Base-by-base conservation (phyloP, 1,284 basidiomycete species). In the Ustilago loliicola region DNA sequence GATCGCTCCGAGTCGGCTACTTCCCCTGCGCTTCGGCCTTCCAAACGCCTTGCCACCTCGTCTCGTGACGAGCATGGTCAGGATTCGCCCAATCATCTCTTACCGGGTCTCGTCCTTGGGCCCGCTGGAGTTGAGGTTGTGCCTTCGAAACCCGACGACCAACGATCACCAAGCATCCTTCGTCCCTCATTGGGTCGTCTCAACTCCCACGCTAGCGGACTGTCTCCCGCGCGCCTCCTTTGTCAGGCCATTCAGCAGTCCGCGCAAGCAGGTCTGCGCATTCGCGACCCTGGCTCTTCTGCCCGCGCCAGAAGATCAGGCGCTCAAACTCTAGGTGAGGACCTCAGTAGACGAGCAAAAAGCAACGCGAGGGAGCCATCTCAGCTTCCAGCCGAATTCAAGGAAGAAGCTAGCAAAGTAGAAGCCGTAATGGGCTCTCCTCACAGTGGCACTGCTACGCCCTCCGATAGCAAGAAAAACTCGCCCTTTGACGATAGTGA, bases 161-260 rank as follows among this genome's bases (percentile, higher is more conserved):
- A 23, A 11, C 51, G 21, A 27, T 45, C 60, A 6, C 21, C 19
- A 11, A 21, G 27, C 8, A 17, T 27, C 25, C 29, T 47, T 5
- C 40, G 73, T 23, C 68, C 73, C 6, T 54, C 66, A 9, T 40
- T 73, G 1, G 64, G 75, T 19, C 75, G 67, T 27, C 64, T 68
- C 30, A 61, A 77, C 57, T 73, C 75, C 2, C 71, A 73, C 50
- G 71, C 75, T 6, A 77, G 75, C 38, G 75, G 75, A 9, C 64
- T 77, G 3, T 73, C 75, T 1, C 75, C 75, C 3, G 75, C 75
- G 23, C 75, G 75, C n/a, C 48, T 77, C 21, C 71, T 77, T 1
- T 77, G 75, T 50, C 75, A 77, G 36, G 71, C 75, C n/a, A 77
- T 77, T 32, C 75, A 73, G 34, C 75, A 77, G 29, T 77, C 75